Evolutionary conservation across 1,139 yeast genomes (phyloP), one percentile per base, ranked within the genome.

Genomic region (Hyphopichia khmerensis): DNA sequence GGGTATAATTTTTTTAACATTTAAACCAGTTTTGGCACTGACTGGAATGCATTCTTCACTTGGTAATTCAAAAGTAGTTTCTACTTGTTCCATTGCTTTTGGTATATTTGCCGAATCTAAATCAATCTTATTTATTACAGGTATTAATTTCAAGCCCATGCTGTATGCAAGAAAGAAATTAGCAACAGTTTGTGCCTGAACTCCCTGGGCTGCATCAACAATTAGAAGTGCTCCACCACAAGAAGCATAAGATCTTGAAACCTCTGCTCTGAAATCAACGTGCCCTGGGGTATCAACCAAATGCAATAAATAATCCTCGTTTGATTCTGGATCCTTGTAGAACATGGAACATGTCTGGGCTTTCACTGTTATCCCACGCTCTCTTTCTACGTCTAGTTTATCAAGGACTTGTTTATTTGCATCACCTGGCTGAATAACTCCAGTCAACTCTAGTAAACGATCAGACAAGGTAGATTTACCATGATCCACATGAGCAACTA

Each of bases 281-380:
- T 93, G 99, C 0, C 99, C 99, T 0, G 99, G 99, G 0, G 99
- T 93, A 62, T 93, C 99, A 38, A 93, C 97, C 37, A 93, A 69
- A 67, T 93, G 97, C 40, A 93, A 67, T 43, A 93, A 64, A 56
- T 88, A 93, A 51, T 91, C 96, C 51, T 80, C 66, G 3, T 56
- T 49, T 0, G 67, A 56, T 4, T 77, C 77, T 8, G 84, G 79
- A 56, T 88, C 81, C 19, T 75, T 74, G 59, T 90, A 89, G 43
- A 93, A 75, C 98, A 93, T 93, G 0, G 96, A 77, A 53, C 96
- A 93, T 0, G 98, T 91, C 59, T 93, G 98, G 0, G 99, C 98
- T 61, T 93, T 93, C 43, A 93, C 93, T 0, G 99, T 93, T 55
- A 93, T 93, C 3, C 99, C 99, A 53, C 99, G 72, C 64, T 90